phyloP scores from a whole-genome alignment of 805 yeast species.

The Wickerhamomyces tratensis region DNA sequence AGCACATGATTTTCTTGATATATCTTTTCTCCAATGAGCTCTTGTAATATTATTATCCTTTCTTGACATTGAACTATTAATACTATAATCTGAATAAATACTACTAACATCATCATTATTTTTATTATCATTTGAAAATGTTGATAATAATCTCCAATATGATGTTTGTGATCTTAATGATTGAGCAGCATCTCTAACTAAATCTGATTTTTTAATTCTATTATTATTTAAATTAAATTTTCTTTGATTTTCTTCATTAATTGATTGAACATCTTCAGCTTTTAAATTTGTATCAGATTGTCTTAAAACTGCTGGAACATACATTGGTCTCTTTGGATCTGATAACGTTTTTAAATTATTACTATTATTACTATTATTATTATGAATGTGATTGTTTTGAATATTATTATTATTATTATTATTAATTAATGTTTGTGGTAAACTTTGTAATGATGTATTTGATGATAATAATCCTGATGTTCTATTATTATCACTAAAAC shows the following conservation, averaged over 20 bases:
- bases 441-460: no score
- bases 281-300: constrained; percentile 33
- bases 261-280: constrained; percentile 25
- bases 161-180: constrained; percentile 18
- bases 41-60: constrained; percentile 32
- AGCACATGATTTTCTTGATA: constrained; percentile 50
- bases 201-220: neutral
- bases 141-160: constrained; percentile 11
- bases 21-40: constrained; percentile 71
- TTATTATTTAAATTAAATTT: no score
- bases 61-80: constrained; percentile 14
- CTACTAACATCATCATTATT: neutral
- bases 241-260: constrained; percentile 18
- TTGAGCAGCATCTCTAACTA: constrained; percentile 14
- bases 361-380: constrained; percentile 1
- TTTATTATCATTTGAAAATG: neutral
- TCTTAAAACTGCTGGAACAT: constrained; percentile 82
- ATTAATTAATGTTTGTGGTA: no score
- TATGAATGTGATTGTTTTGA: no score
- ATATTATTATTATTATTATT: no score
- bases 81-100: constrained; percentile 1
- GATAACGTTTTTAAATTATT: constrained; percentile 56
- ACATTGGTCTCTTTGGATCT: constrained; percentile 78
- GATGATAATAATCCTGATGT: no score
- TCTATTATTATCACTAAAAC: no score